These are phyloP conservation scores for Funneliformis geosporum DNA, from an alignment of 192 early-diverging fungal genomes.

Conservation along the genomic window DNA sequence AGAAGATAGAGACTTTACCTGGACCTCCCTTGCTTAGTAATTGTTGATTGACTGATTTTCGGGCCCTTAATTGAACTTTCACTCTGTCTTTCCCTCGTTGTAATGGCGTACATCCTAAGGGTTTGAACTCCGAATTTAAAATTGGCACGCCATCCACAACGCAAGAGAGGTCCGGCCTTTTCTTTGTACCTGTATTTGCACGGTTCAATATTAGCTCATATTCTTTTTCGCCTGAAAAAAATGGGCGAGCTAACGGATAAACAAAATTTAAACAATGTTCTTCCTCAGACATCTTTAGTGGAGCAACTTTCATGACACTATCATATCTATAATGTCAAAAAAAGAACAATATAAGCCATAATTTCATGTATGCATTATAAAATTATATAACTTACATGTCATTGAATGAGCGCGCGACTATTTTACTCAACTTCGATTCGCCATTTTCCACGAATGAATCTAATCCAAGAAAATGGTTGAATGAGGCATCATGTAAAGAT, in stretches of 20 bases:
- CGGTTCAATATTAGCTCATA: slow-evolving; percentile 25
- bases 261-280: slow-evolving; percentile 36
- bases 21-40: slow-evolving; percentile 32
- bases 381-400: slow-evolving; percentile 30
- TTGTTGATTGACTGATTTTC: slow-evolving; percentile 35
- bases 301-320: slow-evolving; percentile 33
- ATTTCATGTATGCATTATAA: slow-evolving; percentile 5
- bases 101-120: too few relatives aligned
- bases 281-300: slow-evolving; percentile 38
- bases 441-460: too few relatives aligned
- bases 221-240: slow-evolving; percentile 18
- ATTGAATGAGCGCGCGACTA: slow-evolving; percentile 31
- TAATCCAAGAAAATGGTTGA: too few relatives aligned
- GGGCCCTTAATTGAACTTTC: slow-evolving; percentile 30
- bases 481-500: too few relatives aligned
- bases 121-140: slow-evolving; percentile 31
- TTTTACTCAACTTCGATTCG: slow-evolving; percentile 29
- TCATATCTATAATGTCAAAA: slow-evolving; percentile 33
- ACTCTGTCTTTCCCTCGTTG: too few relatives aligned
- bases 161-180: slow-evolving; percentile 33
- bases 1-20: slow-evolving; percentile 30
- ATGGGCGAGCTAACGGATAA: slow-evolving; percentile 34
- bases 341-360: slow-evolving; percentile 10
- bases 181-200: slow-evolving; percentile 30
- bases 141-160: slow-evolving; percentile 29